A percentile compares a stretch with the other conserved stretches of the same genome.
phyloP scores from a whole-genome alignment of 805 yeast genomes.

The Wickerhamiella sorbophila region DNA sequence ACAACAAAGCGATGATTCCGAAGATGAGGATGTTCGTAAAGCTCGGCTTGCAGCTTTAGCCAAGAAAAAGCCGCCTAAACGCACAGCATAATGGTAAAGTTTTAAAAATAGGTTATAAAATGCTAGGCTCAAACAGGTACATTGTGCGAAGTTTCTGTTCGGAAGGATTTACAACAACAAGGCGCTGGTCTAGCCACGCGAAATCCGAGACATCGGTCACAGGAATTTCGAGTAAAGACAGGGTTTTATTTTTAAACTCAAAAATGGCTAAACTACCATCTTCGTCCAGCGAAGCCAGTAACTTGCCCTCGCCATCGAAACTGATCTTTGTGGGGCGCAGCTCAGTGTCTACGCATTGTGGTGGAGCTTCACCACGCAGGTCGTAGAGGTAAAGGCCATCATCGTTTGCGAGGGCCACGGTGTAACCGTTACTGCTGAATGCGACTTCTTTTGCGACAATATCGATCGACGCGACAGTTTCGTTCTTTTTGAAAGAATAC shows the following conservation, averaged over 20 bases:
- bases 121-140: no score
- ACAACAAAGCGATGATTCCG: not conserved
- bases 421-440: constrained; percentile 1
- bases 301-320: not conserved
- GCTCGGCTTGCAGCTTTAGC: not conserved
- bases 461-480: not conserved
- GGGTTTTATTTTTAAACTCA: not conserved
- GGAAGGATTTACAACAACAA: not conserved
- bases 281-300: not conserved
- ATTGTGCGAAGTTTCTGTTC: not conserved
- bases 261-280: not conserved
- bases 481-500: not conserved
- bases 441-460: not conserved
- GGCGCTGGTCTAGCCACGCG: not conserved
- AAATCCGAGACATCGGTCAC: not conserved
- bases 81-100: no score
- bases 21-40: not conserved
- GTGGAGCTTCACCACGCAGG: not conserved
- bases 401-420: not conserved
- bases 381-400: not conserved
- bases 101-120: no score
- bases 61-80: not conserved
- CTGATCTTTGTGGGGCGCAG: not conserved
- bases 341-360: not conserved
- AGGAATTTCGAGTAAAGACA: not conserved